A percentile compares a stretch with the other conserved stretches of the same genome.
Conservation (phyloP, 495 filamentous ascomycete species). For the Astrocystis sublimbata region DNA sequence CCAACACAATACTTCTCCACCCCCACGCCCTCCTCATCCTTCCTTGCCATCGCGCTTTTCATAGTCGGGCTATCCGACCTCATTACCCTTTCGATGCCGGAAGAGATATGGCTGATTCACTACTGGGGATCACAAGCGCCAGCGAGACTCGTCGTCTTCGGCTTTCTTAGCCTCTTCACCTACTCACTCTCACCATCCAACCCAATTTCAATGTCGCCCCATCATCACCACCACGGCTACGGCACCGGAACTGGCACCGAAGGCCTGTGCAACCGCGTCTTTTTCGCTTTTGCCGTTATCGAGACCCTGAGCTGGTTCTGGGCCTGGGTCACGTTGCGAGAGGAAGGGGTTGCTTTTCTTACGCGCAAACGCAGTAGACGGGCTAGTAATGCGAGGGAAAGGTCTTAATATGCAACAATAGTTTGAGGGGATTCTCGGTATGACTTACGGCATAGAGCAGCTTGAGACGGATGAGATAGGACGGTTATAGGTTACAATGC, state of each 20-base stretch:
- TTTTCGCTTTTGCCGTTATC: slow-evolving; percentile 82
- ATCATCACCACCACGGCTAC: slow-evolving; percentile 23
- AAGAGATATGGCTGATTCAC: slow-evolving; percentile 60
- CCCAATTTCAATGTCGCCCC: slow-evolving; percentile 18
- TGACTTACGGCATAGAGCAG: too few relatives aligned
- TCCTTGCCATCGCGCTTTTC: slow-evolving; percentile 69
- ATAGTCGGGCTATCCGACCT: slow-evolving; percentile 71
- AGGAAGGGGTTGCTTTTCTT: slow-evolving; percentile 46
- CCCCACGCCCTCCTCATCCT: slow-evolving; percentile 66
- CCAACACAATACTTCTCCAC: slow-evolving; percentile 57
- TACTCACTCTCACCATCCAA: slow-evolving; percentile 59
- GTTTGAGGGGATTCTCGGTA: background rate
- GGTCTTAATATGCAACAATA: background rate
- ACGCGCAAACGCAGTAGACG: slow-evolving; percentile 35
- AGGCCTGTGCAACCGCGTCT: slow-evolving; percentile 72
- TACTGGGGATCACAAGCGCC: slow-evolving; percentile 74
- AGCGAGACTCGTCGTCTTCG: slow-evolving; percentile 65
- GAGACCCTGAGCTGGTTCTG: slow-evolving; percentile 89
- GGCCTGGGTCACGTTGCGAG: slow-evolving; percentile 61
- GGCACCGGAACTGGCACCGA: slow-evolving; percentile 47
- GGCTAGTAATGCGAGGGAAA: slow-evolving; percentile 26
- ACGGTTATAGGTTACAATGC: too few relatives aligned
- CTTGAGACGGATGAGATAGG: too few relatives aligned
- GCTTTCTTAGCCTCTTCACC: slow-evolving; percentile 64
- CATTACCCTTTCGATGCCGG: slow-evolving; percentile 67